Base-by-base conservation (phyloP, 768 basidiomycete species). In the Hypholoma fasciculare region DNA sequence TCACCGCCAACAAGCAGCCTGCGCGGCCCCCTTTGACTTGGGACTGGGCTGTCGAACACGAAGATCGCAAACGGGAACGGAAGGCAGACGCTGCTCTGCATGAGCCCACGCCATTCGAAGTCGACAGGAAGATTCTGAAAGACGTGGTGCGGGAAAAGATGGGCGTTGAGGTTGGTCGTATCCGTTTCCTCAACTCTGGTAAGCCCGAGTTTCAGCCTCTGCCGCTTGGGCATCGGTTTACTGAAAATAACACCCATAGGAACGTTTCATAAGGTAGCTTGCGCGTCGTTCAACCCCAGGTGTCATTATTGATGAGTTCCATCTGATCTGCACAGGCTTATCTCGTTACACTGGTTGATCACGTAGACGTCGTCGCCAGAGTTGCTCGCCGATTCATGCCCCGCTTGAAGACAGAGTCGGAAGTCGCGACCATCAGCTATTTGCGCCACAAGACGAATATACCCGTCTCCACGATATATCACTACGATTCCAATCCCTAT, bases 351-450 rank as follows among this genome's bases (percentile, higher is more conserved):
- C 80, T 93, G 17, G 76, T 72, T 17, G 83, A 88, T 65, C 74
- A 79, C 14, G 74, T 80, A 51, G 79, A 89, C 57, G 69, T 94
- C 43, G 86, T 94, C 7, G 90, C 89, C 6, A 84, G 91, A 39
- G 89, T 94, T 20, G 92, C 92, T 3, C 86, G 91, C 51, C 83
- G 89, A 9, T 94, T 89, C 71, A 92, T 94, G 90, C 88, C 91
- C 1, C 82, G 88, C 36, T 80, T 92, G 62, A 94, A 94, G 75
- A 92, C 89, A 3, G 88, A 90, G 69, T 93, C 92, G 0, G 92
- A 94, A 67, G 88, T 92, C 7, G 91, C 92, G 3, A 94, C 92
- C 0, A 86, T 94, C 76, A 80, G 82, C n/a, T 94, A 87, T 68
- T 79, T 94, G 26, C 86, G 89, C 50, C 78, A 86, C 63, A 79